phyloP scores from a whole-genome alignment of 2,329 filamentous ascomycete species.

The Fusarium sarcochroum region DNA sequence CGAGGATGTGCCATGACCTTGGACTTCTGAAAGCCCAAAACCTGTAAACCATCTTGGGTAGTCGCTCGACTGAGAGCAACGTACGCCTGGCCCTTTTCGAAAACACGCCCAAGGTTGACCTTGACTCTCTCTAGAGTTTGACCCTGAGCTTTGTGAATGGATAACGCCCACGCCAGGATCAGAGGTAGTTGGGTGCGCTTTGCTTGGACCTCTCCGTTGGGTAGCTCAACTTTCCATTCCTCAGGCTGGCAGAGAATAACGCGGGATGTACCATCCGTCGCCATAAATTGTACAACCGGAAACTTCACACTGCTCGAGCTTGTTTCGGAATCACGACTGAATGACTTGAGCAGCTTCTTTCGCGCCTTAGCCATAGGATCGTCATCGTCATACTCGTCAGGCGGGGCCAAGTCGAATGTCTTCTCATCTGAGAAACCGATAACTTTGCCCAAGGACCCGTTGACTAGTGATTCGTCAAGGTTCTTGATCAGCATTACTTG shows the following conservation, averaged over 20 bases:
- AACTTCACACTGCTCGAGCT: conserved; percentile 71
- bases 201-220: conserved; percentile 93
- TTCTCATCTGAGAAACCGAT: conserved; percentile 60
- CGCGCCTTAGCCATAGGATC: conserved; percentile 63
- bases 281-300: conserved; percentile 87
- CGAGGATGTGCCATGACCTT: conserved; percentile 96
- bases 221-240: conserved; percentile 97
- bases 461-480: conserved; percentile 92
- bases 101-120: conserved; percentile 91
- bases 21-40: conserved; percentile 86
- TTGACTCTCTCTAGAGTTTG: conserved; percentile 95
- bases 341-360: conserved; percentile 68
- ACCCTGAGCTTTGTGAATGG: conserved; percentile 97
- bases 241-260: conserved; percentile 85
- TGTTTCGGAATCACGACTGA: conserved; percentile 59
- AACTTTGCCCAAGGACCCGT: conserved; percentile 92
- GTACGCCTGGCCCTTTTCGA: conserved; percentile 98
- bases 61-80: conserved; percentile 95
- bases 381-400: conserved; percentile 58
- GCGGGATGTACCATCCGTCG: conserved; percentile 76
- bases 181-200: conserved; percentile 86
- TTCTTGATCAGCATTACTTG: conserved; percentile 99
- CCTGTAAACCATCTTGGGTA: conserved; percentile 87
- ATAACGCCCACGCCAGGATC: conserved; percentile 96
- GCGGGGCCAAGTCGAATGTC: conserved; percentile 56